A percentile compares a stretch with the other conserved stretches of the same genome.
These are phyloP conservation scores for Camelina neglecta DNA, from an alignment of 345 rosid species.

Conservation along the genomic window DNA sequence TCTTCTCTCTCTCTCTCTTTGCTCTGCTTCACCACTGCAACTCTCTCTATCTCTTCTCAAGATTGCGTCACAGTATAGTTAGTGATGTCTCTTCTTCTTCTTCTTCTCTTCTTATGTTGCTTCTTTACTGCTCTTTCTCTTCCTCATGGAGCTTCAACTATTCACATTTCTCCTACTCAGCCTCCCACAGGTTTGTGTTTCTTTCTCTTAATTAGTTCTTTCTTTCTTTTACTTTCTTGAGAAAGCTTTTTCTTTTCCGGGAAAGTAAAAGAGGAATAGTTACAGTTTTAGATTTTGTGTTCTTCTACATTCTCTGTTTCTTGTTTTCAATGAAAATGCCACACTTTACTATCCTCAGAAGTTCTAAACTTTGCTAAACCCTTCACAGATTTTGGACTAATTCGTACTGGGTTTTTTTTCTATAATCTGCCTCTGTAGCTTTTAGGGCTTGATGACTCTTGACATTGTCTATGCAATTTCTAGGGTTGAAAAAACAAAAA, in stretches of 20 bases:
- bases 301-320: slow-evolving; percentile 27
- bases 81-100: slow-evolving; percentile 43
- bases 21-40: slow-evolving; percentile 8
- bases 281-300: background rate
- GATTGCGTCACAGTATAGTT: slow-evolving; percentile 34
- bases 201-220: background rate
- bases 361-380: background rate
- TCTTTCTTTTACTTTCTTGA: slow-evolving; percentile 21
- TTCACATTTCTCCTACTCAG: slow-evolving; percentile 48
- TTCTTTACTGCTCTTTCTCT: slow-evolving; percentile 41
- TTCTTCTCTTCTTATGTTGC: slow-evolving; percentile 42
- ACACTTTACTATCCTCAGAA: slow-evolving; percentile 15
- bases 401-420: background rate
- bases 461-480: background rate
- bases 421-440: slow-evolving; percentile 6
- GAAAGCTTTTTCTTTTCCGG: slow-evolving; percentile 23
- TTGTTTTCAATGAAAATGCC: slow-evolving; percentile 41
- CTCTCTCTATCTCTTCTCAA: slow-evolving; percentile 9
- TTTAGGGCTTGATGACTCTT: background rate
- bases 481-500: slow-evolving; percentile 3
- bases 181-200: slow-evolving; percentile 60
- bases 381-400: background rate
- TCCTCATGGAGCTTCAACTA: slow-evolving; percentile 53
- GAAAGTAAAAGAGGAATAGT: background rate
- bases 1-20: slow-evolving; percentile 13